Base-by-base conservation (phyloP, 768 basidiomycete genomes). In the Podaxis sp. region DNA sequence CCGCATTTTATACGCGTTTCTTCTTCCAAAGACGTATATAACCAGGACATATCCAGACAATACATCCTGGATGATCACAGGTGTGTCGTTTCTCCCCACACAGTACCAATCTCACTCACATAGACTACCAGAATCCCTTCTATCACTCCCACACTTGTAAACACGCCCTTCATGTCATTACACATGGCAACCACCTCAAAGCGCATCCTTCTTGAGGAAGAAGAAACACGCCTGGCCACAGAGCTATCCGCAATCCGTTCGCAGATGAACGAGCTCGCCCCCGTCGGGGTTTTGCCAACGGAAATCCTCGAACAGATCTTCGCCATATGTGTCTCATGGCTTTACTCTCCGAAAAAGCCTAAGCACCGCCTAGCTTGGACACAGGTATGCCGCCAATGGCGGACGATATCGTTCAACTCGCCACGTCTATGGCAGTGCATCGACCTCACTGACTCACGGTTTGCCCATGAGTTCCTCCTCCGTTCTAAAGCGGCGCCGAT, bases 281-380 rank as follows among this genome's bases (percentile, higher is more conserved):
- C 74, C 10, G 69, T 80, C 20, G 71, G 74, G 8, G 56, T 44
- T 4, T 74, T 82, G 8, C 80, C 80, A 3, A 53, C 71, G 0
- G 80, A 82, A 68, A 71, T 82, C 56, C 71, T 82, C 26, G 76
- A 77, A 67, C 60, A 72, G 24, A 73, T 82, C 49, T 82, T 82
- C 64, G 28, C 51, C 26, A 68, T 76, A 38, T 80, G 78, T 64
- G 69, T 76, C 5, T 71, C 75, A 5, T 76, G 77, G 76, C 66
- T 78, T 13, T 77, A 77, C 53, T 58, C 62, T 41, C 57, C 62
- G 11, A 69, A 68, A 13, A 75, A 72, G 46, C 70, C 72, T 7
- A 66, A 66, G 44, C 69, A 75, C 49, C 72, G 67, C 20, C 71
- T 81, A 3, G 74, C 78, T 2, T 80, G 77, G 76, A 76, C 76